Base-by-base conservation (phyloP, 768 basidiomycete genomes). In the Boletus coccyginus region DNA sequence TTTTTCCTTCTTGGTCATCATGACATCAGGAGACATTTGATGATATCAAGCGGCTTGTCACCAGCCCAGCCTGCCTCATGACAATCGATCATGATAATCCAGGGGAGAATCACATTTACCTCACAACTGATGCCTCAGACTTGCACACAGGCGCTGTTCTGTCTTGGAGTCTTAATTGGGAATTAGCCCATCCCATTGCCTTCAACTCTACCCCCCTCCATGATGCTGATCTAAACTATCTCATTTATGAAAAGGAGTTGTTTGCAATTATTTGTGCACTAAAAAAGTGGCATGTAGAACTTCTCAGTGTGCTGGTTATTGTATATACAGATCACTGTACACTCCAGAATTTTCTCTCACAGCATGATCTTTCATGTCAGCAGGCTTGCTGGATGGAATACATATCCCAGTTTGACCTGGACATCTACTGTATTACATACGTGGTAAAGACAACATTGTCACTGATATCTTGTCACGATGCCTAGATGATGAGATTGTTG, bases 381-480 rank as follows among this genome's bases (percentile, higher is more conserved):
- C 63, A 78, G 35, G 69, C 69, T 0, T 58, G 71, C 0, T 80
- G 79, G 80, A 74, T 5, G 70, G 79, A 53, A 8, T 71, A 73
- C 21, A 55, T 82, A 1, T 52, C 60, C 0, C 61, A 73, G 17
- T 81, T 77, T 53, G 70, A 79, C 40, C n/a, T 53, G 8, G 13
- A 31, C 0, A 57, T 53, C 32, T n/a, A n/a, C n/a, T n/a, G n/a
- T 51, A 0, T 1, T 63, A 41, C 51, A 50, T 46, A 65, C 47
- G 62, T 0, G 79, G 79, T 0, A 60, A 62, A 1, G 67, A 73
- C 13, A 63, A 61, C 13, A 12, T 19, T 1, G 39, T 2, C 0
- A 39, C 19, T 6, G 49, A 50, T 9, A 29, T 39, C 0, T 24
- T 49, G 1, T 49, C 32, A 4, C n/a, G 17, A 0, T 16, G 17